Base-by-base conservation (phyloP, 768 basidiomycete genomes). In the Hortiboletus flavorubellus region DNA sequence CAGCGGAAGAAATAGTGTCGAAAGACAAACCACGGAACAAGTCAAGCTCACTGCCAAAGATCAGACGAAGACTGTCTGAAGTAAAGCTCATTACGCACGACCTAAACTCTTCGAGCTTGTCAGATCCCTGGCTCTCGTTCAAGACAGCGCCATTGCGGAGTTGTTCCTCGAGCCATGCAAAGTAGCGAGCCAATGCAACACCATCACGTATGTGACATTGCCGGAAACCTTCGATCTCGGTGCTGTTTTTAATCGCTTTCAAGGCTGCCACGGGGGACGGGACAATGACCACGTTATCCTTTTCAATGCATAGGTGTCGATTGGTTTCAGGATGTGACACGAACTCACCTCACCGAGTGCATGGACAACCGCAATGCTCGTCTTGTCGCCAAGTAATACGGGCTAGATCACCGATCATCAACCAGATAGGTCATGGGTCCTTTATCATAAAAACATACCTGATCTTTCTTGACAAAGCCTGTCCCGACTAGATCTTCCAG, bases 161-260 rank as follows among this genome's bases (percentile, higher is more conserved):
- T 59, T 87, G 81, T 58, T 93, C 89, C 70, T 98, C 93, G 1
- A 99, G 77, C 97, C 96, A 99, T 0, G 93, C 79, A 62, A 98
- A 98, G 73, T 98, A 99, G 14, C 87, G 81, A 8, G 82, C 84
- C 45, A 98, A 77, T 1, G 95, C 95, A 1, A 80, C 85, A 1
- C 96, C 94, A 69, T 98, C 96, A 10, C 95, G 82, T 33, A 96
- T 84, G 66, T 99, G 93, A 49, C 80, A 81, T 64, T 88, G 84
- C 15, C 94, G 80, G 79, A 98, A 98, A 0, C 96, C 96, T 66
- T 88, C 89, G 12, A 95, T 72, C 65, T 99, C 96, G 1, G 80
- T 83, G 4, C 68, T 71, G 60, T 91, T 93, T 73, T 93, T 93
- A 63, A 92, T 82, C 2, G 91, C 70, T 68, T 93, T 93, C 64